Conservation (phyloP, 148 eudicot species). For the Rhododendron williamsianum region DNA sequence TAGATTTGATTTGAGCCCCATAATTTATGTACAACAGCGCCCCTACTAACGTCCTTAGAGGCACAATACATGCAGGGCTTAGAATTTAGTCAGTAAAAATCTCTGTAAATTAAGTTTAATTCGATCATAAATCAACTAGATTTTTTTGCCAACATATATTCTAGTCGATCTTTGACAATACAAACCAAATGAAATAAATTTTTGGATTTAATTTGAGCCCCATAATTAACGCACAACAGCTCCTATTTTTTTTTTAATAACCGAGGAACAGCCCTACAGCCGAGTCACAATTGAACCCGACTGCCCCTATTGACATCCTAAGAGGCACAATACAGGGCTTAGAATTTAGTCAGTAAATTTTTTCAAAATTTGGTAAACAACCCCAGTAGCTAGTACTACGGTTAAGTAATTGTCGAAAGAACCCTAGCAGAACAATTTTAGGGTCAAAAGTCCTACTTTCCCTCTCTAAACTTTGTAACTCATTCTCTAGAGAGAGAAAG, state of each 20-base stretch:
- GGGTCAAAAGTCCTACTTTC: constrained; percentile 5
- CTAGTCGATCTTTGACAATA: background rate
- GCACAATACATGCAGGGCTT: too few species aligned
- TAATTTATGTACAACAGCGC: background rate
- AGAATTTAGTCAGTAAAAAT: too few species aligned
- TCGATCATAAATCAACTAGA: too few species aligned
- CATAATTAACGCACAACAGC: background rate
- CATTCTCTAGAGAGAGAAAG: background rate
- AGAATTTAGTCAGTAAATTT: background rate
- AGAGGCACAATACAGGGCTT: background rate
- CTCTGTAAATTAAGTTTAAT: too few species aligned
- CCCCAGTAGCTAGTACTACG: background rate
- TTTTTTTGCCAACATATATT: background rate
- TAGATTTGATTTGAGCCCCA: background rate
- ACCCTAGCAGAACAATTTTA: background rate
- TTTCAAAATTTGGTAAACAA: background rate
- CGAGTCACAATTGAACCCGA: too few species aligned
- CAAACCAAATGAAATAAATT: background rate
- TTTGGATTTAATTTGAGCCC: background rate
- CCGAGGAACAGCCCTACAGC: too few species aligned
- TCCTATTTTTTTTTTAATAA: background rate
- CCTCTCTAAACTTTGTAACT: background rate
- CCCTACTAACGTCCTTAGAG: too few species aligned
- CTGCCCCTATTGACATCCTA: background rate
- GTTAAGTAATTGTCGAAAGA: background rate